Conservation (phyloP, 2,329 filamentous ascomycete genomes). For the Exophiala dermatitidis region DNA sequence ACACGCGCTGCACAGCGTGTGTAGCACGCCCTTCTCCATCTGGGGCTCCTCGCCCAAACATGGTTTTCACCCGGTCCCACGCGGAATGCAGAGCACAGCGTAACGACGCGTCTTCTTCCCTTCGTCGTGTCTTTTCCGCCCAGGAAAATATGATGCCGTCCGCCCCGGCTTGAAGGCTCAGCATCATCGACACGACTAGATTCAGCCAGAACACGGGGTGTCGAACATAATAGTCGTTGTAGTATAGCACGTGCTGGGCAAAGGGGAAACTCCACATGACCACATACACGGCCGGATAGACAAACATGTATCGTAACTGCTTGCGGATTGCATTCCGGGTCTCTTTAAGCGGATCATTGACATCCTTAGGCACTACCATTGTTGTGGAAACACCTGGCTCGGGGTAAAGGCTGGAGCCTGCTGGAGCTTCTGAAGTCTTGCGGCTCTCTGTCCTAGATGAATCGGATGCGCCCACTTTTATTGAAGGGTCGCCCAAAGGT, state of each 20-base stretch:
- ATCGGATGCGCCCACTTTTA: neutral
- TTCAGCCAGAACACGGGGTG: constrained; percentile 51
- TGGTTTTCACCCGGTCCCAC: constrained; percentile 1
- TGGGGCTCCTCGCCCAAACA: neutral
- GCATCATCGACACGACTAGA: constrained; percentile 49
- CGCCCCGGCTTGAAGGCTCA: constrained; percentile 59
- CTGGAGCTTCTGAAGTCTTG: neutral
- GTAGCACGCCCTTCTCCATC: neutral
- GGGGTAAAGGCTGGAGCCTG: neutral
- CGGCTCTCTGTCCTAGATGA: neutral
- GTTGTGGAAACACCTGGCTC: neutral
- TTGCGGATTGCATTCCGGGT: constrained; percentile 54
- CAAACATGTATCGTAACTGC: constrained; percentile 65
- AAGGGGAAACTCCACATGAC: constrained; percentile 68
- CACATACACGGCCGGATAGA: constrained; percentile 68
- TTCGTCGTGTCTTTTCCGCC: constrained; percentile 62
- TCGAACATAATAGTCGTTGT: constrained; percentile 45
- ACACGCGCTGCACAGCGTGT: neutral
- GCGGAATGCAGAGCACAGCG: constrained; percentile 12
- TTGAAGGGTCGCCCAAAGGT: neutral
- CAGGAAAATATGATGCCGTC: constrained; percentile 62
- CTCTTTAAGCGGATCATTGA: constrained; percentile 28
- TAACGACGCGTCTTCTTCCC: constrained; percentile 12
- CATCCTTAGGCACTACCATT: neutral
- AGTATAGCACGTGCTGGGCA: constrained; percentile 55